Evolutionary conservation across 2,329 filamentous ascomycete genomes (phyloP), one percentile per base, ranked within the genome.

Genomic region (Pseudogymnoascus sp.): DNA sequence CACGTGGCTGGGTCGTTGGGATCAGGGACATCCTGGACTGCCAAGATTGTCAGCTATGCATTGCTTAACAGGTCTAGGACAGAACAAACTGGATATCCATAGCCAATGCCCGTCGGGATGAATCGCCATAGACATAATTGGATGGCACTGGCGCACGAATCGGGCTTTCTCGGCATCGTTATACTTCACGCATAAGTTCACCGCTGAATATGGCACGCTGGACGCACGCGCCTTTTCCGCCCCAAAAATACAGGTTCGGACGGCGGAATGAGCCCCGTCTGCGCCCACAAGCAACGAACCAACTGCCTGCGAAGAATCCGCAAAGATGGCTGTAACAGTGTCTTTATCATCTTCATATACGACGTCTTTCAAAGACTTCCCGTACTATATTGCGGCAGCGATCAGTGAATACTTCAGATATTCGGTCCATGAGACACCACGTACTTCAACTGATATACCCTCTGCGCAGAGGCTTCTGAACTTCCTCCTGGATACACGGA

Each of bases 361-460:
- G 62, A 78, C 66, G 53, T 69, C 61, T 4, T 69, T 67, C n/a
- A 79, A 70, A 24, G 65, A 68, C 67, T 78, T 79, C 6, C 59
- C 61, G 26, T 65, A 65, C 47, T 56, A 31, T 14, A n/a, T 33
- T 56, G n/a, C 47, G 10, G n/a, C 10, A 7, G 2, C 0, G n/a
- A 33, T 53, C 26, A 53, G 47, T 31, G 6, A 26, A 31, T 31
- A 10, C 10, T 56, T 56, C 47, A 13, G n/a, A 14, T 19, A 33
- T 3, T 19, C 19, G n/a, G n/a, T 13, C 1, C 26, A 56, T n/a
- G 29, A 33, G n/a, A 56, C 19, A 19, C 7, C 29, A 19, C 47
- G 26, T 33, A 56, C 47, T 33, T 56, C 47, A 56, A 56, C 29
- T 33, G 47, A 56, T 19, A 56, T 64, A 5, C 66, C 66, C n/a